These are phyloP conservation scores for Botryotinia narcissicola DNA, from an alignment of 2,329 filamentous ascomycete species.

Conservation along the genomic window DNA sequence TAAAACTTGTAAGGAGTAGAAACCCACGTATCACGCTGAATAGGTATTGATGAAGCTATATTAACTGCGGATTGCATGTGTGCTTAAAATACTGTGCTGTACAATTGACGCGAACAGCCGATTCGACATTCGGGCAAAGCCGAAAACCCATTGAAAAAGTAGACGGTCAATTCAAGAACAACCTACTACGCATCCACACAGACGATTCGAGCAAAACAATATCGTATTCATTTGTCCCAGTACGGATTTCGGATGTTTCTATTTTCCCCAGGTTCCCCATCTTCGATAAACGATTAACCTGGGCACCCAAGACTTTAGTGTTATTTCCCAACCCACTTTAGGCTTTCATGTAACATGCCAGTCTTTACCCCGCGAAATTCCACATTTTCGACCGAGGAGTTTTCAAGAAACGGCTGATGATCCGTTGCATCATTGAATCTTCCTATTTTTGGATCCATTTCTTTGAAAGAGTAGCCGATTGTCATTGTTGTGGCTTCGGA, in stretches of 20 bases:
- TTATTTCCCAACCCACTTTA: not conserved
- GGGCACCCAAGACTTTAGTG: slow-evolving; percentile 1
- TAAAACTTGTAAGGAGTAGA: not conserved
- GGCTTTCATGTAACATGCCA: not conserved
- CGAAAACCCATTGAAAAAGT: not conserved
- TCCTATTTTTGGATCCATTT: not conserved
- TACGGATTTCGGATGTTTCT: not conserved
- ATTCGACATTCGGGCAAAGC: not conserved
- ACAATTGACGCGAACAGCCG: not conserved
- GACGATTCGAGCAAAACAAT: not conserved
- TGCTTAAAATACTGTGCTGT: not conserved
- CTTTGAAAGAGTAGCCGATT: not conserved
- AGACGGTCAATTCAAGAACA: not conserved
- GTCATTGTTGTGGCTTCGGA: not conserved
- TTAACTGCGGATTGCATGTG: not conserved
- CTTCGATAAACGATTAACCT: not conserved
- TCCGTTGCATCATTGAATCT: not conserved
- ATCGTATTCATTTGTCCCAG: not conserved
- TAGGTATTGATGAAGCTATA: not conserved
- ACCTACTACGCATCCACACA: not conserved
- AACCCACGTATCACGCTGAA: not conserved
- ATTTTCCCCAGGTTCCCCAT: not conserved
- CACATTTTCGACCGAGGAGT: slow-evolving; percentile 6
- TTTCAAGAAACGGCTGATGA: not conserved
- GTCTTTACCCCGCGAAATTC: slow-evolving; percentile 12